Percentiles rank a stretch among this genome's conserved stretches.
Conservation (phyloP, 768 basidiomycete genomes). For the Xerocomus brunneocitrinus region DNA sequence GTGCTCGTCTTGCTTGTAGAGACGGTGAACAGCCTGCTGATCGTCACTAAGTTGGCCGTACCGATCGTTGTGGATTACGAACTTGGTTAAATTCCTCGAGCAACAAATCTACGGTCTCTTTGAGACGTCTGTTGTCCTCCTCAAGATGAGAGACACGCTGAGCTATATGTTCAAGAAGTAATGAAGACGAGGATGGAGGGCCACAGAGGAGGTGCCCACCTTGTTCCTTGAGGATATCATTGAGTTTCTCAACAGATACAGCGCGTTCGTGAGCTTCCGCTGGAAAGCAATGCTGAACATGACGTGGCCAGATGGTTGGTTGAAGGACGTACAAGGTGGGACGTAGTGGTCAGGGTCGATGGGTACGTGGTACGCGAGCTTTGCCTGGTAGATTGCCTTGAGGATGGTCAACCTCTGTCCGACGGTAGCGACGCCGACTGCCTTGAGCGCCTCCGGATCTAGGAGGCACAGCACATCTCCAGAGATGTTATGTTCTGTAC, state of each 20-base stretch:
- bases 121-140: slow-evolving; percentile 71
- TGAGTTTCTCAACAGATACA: slow-evolving; percentile 61
- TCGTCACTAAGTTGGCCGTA: slow-evolving; percentile 8
- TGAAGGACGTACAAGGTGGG: slow-evolving; percentile 68
- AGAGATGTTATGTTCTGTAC: slow-evolving; percentile 81
- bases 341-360: slow-evolving; percentile 83
- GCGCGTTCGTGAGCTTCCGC: slow-evolving; percentile 57
- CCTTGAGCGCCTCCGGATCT: slow-evolving; percentile 79
- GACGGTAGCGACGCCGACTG: slow-evolving; percentile 82
- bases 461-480: slow-evolving; percentile 86
- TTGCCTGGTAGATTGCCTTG: slow-evolving; percentile 87
- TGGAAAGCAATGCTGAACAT: slow-evolving; percentile 21
- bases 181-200: background rate
- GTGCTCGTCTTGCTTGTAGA: slow-evolving; percentile 31
- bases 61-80: slow-evolving; percentile 32
- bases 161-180: slow-evolving; percentile 38
- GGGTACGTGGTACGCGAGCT: slow-evolving; percentile 76
- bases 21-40: slow-evolving; percentile 9
- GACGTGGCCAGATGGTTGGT: background rate
- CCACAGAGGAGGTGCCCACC: slow-evolving; percentile 38
- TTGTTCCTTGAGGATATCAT: slow-evolving; percentile 68
- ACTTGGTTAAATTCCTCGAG: slow-evolving; percentile 59
- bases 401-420: slow-evolving; percentile 91
- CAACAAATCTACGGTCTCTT: slow-evolving; percentile 55
- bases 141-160: slow-evolving; percentile 67